These are phyloP conservation scores for Helianthus tuberosus DNA, from an alignment of 129 eudicot genomes.

Conservation along the genomic window DNA sequence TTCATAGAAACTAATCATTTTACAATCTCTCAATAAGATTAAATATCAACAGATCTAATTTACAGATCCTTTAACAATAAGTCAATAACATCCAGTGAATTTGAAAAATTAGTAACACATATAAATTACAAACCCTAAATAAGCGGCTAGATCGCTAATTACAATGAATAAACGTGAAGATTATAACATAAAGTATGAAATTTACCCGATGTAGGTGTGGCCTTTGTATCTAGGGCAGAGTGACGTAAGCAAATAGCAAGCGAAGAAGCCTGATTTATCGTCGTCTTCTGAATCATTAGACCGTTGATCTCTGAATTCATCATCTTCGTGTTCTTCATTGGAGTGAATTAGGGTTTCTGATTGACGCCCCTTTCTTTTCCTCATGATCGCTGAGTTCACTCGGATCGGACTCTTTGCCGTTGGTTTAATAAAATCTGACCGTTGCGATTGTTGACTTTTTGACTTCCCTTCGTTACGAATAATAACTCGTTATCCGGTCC, in stretches of 20 bases:
- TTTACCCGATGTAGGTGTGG: constrained; percentile 90
- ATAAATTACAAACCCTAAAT: neutral
- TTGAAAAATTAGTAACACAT: neutral
- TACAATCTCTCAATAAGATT: neutral
- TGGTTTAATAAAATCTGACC: constrained; percentile 39
- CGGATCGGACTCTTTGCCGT: neutral
- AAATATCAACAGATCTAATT: neutral
- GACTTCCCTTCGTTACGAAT: neutral
- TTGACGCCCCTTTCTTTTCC: constrained; percentile 47
- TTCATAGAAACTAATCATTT: neutral
- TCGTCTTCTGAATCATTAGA: constrained; percentile 27
- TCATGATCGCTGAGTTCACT: constrained; percentile 26
- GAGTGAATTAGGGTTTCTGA: constrained; percentile 44
- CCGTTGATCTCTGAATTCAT: constrained; percentile 20
- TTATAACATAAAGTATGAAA: neutral
- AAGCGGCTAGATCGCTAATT: neutral
- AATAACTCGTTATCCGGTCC: neutral
- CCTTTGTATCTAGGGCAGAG: constrained; percentile 79
- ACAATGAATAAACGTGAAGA: neutral
- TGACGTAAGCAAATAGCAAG: constrained; percentile 74
- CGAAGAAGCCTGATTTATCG: constrained; percentile 50
- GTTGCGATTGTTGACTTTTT: constrained; percentile 30
- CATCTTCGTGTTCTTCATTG: neutral
- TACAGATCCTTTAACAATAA: neutral
- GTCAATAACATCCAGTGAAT: neutral